These are phyloP conservation scores for Nakazawaea ernobii DNA, from an alignment of 805 yeast species.

Conservation along the genomic window DNA sequence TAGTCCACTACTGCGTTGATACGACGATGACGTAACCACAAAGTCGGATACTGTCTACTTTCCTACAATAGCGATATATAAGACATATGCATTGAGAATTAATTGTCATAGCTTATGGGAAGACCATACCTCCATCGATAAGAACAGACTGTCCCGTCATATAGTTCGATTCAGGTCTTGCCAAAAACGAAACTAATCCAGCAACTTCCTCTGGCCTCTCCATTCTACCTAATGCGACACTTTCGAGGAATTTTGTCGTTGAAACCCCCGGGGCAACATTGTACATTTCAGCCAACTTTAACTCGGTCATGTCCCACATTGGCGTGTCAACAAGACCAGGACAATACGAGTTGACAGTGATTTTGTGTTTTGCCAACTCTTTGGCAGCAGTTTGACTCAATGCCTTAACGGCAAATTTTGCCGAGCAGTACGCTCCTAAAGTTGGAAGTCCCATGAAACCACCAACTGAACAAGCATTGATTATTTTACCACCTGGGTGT, in stretches of 20 bases:
- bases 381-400: conserved; percentile 32
- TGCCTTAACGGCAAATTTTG: conserved; percentile 32
- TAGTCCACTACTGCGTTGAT: too few relatives aligned
- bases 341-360: conserved; percentile 33
- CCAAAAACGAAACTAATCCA: conserved; percentile 28
- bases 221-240: conserved; percentile 29
- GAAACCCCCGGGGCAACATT: conserved; percentile 24
- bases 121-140: conserved; percentile 32
- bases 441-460: conserved; percentile 26
- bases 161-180: conserved; percentile 31
- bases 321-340: conserved; percentile 39
- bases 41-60: too few relatives aligned
- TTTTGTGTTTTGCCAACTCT: conserved; percentile 29
- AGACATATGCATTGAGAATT: too few relatives aligned
- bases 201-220: conserved; percentile 31
- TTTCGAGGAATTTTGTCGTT: conserved; percentile 18
- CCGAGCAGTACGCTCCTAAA: conserved; percentile 27
- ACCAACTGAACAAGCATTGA: conserved; percentile 31
- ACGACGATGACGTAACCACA: too few relatives aligned
- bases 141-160: conserved; percentile 34
- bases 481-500: conserved; percentile 32
- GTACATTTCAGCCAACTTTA: conserved; percentile 18
- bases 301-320: conserved; percentile 27
- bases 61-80: too few relatives aligned
- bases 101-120: neutral